These are phyloP conservation scores for Trichosporon coremiiforme DNA, from an alignment of 1,284 basidiomycete species.

Conservation along the genomic window DNA sequence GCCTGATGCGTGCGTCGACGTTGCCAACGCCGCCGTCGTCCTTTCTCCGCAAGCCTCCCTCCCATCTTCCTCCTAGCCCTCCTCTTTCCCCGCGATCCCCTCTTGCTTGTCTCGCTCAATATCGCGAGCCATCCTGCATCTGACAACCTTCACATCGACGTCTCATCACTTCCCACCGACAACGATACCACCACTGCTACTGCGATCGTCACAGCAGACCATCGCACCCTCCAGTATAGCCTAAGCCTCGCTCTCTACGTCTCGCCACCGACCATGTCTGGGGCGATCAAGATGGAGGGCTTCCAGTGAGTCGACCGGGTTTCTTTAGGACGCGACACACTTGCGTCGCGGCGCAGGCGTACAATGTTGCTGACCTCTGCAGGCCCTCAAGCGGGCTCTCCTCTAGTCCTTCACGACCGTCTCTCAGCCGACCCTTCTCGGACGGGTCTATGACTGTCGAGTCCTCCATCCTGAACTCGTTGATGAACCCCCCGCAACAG, in stretches of 20 bases:
- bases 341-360: neutral
- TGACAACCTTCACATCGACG: neutral
- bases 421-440: slow-evolving; percentile 46
- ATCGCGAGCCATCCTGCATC: neutral
- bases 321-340: no score
- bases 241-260: neutral
- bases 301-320: slow-evolving; percentile 36
- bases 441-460: slow-evolving; percentile 52
- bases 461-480: slow-evolving; percentile 43
- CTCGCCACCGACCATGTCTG: slow-evolving; percentile 30
- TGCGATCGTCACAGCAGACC: neutral
- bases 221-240: neutral
- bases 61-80: neutral
- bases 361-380: neutral
- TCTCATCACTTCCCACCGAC: neutral
- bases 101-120: neutral
- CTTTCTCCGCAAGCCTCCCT: neutral
- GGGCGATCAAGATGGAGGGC: slow-evolving; percentile 42
- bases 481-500: slow-evolving; percentile 34
- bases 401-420: slow-evolving; percentile 33
- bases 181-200: neutral
- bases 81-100: slow-evolving; percentile 1
- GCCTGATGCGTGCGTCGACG: neutral
- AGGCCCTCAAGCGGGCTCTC: slow-evolving; percentile 34
- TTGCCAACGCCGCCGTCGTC: neutral